Conservation (phyloP, 306 rosid genomes). For the Vigna nakashimae region DNA sequence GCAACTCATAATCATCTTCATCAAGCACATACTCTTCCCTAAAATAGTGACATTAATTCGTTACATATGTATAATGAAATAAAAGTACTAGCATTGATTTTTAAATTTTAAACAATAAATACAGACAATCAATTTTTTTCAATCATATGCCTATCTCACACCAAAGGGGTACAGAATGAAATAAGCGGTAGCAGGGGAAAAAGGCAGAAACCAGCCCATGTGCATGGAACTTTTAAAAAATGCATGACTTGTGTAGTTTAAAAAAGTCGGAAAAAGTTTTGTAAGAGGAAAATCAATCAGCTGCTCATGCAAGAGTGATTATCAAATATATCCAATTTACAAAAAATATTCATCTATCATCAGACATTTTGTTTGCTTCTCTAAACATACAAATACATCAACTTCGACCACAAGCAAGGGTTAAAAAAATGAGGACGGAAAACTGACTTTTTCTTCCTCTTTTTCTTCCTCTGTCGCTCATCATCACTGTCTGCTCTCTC, state of each 20-base stretch:
- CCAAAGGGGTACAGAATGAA: background rate
- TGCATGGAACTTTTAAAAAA: constrained; percentile 1
- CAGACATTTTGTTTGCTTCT: constrained; percentile 6
- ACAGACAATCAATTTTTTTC: constrained; percentile 1
- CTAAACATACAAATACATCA: constrained; percentile 17
- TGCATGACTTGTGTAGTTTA: constrained; percentile 1
- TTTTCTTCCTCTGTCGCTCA: constrained; percentile 92
- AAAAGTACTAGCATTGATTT: constrained; percentile 9
- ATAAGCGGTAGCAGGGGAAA: background rate
- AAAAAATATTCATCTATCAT: constrained; percentile 4
- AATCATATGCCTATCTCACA: constrained; percentile 6
- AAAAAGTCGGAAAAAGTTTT: background rate
- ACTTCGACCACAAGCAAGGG: constrained; percentile 19
- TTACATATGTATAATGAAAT: constrained; percentile 28
- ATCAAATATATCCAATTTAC: constrained; percentile 7
- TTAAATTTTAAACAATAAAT: background rate
- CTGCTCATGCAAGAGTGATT: constrained; percentile 13
- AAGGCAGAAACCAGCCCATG: constrained; percentile 3
- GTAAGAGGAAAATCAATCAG: background rate
- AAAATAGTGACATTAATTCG: constrained; percentile 38
- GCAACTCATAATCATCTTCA: constrained; percentile 94
- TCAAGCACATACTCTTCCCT: constrained; percentile 95
- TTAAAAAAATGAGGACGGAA: background rate
- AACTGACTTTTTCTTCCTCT: constrained; percentile 85
- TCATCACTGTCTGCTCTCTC: constrained; percentile 86